Percentiles rank a stretch among this genome's conserved stretches.
Evolutionary conservation across 257 asterid genomes (phyloP).

Genomic region (Osmanthus fragrans): DNA sequence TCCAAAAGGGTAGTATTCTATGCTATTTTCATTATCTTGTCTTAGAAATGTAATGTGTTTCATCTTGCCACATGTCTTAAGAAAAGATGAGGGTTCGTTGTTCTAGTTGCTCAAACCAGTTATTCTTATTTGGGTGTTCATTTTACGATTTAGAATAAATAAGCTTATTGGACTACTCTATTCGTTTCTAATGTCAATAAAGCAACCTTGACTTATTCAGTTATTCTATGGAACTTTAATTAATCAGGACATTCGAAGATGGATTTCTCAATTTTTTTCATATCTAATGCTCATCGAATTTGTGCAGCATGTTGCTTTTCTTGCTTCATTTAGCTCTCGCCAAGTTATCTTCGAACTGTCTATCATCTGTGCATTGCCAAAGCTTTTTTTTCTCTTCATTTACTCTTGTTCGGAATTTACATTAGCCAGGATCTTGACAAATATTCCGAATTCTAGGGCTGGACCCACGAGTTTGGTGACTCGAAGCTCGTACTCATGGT

Average conservation of each 20-base stretch:
- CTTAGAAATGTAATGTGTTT: too few relatives aligned
- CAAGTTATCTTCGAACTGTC: slow-evolving; percentile 22
- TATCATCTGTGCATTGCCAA: slow-evolving; percentile 88
- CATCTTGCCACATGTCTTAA: too few relatives aligned
- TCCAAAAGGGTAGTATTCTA: too few relatives aligned
- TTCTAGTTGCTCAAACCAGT: neutral
- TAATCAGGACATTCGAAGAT: too few relatives aligned
- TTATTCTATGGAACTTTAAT: too few relatives aligned
- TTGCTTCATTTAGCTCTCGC: too few relatives aligned
- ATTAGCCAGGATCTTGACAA: slow-evolving; percentile 88
- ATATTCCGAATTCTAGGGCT: slow-evolving; percentile 81
- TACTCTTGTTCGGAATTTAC: slow-evolving; percentile 35
- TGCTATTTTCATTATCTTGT: too few relatives aligned
- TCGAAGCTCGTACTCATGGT: neutral
- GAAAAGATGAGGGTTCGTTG: too few relatives aligned
- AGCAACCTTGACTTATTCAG: too few relatives aligned
- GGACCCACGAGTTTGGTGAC: slow-evolving; percentile 93
- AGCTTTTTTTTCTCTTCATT: slow-evolving; percentile 29
- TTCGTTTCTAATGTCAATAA: slow-evolving; percentile 8
- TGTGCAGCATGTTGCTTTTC: too few relatives aligned
- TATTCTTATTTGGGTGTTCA: neutral
- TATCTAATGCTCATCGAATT: too few relatives aligned
- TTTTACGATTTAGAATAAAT: neutral
- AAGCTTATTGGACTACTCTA: slow-evolving; percentile 30
- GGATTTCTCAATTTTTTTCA: too few relatives aligned